Percentiles rank a stretch among this genome's conserved stretches.
Conservation (phyloP, 108 stramenopile genomes). For the Aurantiochytrium sp. region DNA sequence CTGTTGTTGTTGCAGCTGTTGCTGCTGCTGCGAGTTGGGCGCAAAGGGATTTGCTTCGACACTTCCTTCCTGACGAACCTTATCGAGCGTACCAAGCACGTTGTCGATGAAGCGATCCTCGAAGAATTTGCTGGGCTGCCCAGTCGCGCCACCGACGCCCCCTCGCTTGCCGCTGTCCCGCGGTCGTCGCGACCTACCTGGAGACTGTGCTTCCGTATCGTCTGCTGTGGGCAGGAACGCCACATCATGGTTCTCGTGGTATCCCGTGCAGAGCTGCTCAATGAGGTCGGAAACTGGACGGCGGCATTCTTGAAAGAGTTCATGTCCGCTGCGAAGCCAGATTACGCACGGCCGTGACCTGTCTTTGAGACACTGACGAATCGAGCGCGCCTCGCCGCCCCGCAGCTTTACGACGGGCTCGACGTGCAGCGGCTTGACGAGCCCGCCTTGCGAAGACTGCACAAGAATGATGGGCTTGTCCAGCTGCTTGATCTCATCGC, state of each 20-base stretch:
- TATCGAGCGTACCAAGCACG: slow-evolving; percentile 28
- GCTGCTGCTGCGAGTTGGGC: background rate
- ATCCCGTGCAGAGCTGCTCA: slow-evolving; percentile 67
- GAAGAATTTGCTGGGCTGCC: slow-evolving; percentile 13
- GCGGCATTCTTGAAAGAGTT: slow-evolving; percentile 70
- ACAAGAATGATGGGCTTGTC: slow-evolving; percentile 56
- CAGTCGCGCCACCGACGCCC: too few species aligned
- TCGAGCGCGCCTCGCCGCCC: slow-evolving; percentile 48
- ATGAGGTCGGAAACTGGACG: slow-evolving; percentile 53
- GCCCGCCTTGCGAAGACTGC: slow-evolving; percentile 61
- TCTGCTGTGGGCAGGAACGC: slow-evolving; percentile 35
- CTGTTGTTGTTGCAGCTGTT: too few species aligned
- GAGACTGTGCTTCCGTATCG: background rate
- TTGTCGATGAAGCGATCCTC: slow-evolving; percentile 43
- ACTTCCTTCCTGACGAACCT: background rate
- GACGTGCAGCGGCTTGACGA: slow-evolving; percentile 66
- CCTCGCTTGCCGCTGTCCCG: background rate
- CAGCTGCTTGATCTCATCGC: slow-evolving; percentile 51
- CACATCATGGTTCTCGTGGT: slow-evolving; percentile 56
- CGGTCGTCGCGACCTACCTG: background rate
- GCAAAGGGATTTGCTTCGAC: background rate
- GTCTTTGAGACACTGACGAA: slow-evolving; percentile 56
- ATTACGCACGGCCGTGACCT: slow-evolving; percentile 41
- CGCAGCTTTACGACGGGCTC: slow-evolving; percentile 50
- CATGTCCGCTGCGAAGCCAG: slow-evolving; percentile 73